phyloP scores from a whole-genome alignment of 1,284 basidiomycete genomes.

The Inonotus obliquus region DNA sequence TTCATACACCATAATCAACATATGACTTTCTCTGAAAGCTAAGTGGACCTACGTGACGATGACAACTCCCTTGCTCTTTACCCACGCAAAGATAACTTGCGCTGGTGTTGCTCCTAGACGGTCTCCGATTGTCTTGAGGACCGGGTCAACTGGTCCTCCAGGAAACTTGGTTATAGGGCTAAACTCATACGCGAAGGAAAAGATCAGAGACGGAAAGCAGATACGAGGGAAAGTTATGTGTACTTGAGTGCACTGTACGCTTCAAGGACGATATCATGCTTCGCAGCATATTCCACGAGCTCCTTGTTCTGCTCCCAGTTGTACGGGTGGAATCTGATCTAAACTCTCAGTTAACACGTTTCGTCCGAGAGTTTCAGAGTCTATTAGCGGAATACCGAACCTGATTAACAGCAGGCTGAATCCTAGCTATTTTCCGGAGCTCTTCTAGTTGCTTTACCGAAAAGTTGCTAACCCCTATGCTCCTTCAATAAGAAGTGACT shows the following conservation, averaged over 20 bases:
- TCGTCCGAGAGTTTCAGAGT: no score
- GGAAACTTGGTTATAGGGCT: constrained; percentile 65
- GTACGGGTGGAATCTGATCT: constrained; percentile 71
- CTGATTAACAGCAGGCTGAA: constrained; percentile 76
- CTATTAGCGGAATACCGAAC: constrained; percentile 30
- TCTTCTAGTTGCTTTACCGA: constrained; percentile 51
- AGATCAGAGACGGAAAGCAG: neutral
- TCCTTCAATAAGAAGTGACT: constrained; percentile 37
- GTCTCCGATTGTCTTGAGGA: constrained; percentile 51
- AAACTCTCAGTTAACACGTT: neutral
- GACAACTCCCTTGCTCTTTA: constrained; percentile 57
- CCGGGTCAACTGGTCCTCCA: constrained; percentile 69
- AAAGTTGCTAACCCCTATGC: constrained; percentile 82
- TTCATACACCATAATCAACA: neutral
- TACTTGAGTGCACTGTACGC: constrained; percentile 67
- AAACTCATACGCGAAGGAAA: neutral
- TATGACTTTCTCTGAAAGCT: neutral
- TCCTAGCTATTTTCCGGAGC: constrained; percentile 50
- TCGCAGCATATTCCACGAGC: constrained; percentile 52
- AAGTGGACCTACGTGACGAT: constrained; percentile 54
- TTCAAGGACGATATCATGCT: constrained; percentile 65
- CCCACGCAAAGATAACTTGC: constrained; percentile 72
- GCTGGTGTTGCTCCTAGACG: constrained; percentile 57
- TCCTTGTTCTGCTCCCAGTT: constrained; percentile 51
- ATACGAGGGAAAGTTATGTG: no score